phyloP scores from a whole-genome alignment of 129 eudicot species.

The Arctium minus region DNA sequence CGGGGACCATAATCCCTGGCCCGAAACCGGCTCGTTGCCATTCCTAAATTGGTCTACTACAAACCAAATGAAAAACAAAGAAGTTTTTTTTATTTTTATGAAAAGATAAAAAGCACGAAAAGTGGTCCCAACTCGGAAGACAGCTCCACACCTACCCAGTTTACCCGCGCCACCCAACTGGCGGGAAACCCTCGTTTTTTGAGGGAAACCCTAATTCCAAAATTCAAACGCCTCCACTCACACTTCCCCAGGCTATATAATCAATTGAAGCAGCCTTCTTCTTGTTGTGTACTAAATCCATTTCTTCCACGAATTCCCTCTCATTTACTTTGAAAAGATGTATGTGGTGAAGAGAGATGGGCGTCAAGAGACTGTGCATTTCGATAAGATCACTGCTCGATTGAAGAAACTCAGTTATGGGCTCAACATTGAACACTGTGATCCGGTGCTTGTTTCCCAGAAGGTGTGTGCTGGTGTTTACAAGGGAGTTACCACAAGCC shows the following conservation, averaged over 20 bases:
- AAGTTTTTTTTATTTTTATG: too few relatives aligned
- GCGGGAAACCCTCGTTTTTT: slow-evolving; percentile 30
- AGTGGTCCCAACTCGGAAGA: slow-evolving; percentile 10
- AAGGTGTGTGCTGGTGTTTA: slow-evolving; percentile 97
- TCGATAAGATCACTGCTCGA: slow-evolving; percentile 92
- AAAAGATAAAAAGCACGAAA: too few relatives aligned
- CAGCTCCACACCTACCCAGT: slow-evolving; percentile 15
- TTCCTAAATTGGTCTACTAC: too few relatives aligned
- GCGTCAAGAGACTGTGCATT: slow-evolving; percentile 81
- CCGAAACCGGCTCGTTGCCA: too few relatives aligned
- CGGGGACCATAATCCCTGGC: too few relatives aligned
- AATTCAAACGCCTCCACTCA: slow-evolving; percentile 30
- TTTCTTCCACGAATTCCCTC: background rate
- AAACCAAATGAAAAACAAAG: too few relatives aligned
- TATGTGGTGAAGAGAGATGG: slow-evolving; percentile 96
- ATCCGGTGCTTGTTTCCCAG: slow-evolving; percentile 89
- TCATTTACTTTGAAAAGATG: slow-evolving; percentile 35
- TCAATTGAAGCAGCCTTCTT: background rate
- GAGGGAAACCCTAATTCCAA: slow-evolving; percentile 38
- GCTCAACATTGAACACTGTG: slow-evolving; percentile 78
- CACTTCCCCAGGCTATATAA: slow-evolving; percentile 10
- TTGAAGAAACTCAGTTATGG: slow-evolving; percentile 96
- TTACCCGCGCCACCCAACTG: slow-evolving; percentile 28
- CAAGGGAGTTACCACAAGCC: slow-evolving; percentile 92
- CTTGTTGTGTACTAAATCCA: background rate